Evolutionary conservation across 1,139 yeast species (phyloP).

Genomic region (Magnusiomyces ingens): DNA sequence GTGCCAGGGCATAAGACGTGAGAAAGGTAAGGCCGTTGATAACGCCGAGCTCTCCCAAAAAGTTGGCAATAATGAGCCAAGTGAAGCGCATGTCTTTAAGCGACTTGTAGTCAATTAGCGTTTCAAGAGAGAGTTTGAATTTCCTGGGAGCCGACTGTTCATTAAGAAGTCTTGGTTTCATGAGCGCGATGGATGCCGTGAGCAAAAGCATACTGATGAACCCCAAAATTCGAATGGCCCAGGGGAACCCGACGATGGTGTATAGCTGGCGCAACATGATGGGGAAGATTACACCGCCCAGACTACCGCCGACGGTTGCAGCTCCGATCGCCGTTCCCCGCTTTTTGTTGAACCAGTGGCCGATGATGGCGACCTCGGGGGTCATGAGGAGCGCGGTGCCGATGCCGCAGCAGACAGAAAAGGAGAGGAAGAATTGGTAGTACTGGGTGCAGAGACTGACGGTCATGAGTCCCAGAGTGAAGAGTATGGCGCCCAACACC

Average conservation of each 20-base stretch:
- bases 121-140: constrained; percentile 19
- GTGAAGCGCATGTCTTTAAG: constrained; percentile 40
- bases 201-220: constrained; percentile 43
- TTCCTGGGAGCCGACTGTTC: constrained; percentile 24
- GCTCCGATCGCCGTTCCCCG: constrained; percentile 58
- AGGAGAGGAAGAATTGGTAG: constrained; percentile 53
- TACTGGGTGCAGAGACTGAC: constrained; percentile 48
- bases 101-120: constrained; percentile 37
- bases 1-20: constrained; percentile 44
- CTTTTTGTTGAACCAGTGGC: constrained; percentile 55
- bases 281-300: constrained; percentile 62
- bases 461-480: constrained; percentile 47
- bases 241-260: constrained; percentile 45
- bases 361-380: constrained; percentile 52
- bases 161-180: constrained; percentile 27
- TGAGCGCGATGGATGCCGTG: constrained; percentile 34
- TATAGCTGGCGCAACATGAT: constrained; percentile 50
- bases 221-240: constrained; percentile 53
- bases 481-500: constrained; percentile 41
- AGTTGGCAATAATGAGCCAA: constrained; percentile 39
- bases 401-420: constrained; percentile 49
- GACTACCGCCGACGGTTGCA: constrained; percentile 62
- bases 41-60: constrained; percentile 44
- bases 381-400: constrained; percentile 55
- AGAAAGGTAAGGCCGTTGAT: constrained; percentile 47